Percentiles rank a stretch among this genome's conserved stretches.
These are phyloP conservation scores for Pestalotiopsis sp. DNA, from an alignment of 2,329 filamentous ascomycete species.

Conservation along the genomic window DNA sequence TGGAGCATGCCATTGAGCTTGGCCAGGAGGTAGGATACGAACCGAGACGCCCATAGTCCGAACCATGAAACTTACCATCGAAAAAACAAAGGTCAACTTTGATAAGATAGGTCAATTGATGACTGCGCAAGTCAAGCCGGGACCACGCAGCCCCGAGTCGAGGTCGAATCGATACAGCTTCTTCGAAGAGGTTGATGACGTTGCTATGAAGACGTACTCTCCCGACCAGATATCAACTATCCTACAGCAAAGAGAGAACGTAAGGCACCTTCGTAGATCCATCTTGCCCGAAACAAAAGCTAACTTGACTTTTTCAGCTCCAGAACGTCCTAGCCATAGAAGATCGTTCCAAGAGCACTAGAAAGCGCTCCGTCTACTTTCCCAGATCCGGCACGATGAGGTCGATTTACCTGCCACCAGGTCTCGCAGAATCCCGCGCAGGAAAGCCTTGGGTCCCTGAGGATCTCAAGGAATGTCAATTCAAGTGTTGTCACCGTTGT, in stretches of 20 bases:
- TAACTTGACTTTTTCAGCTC: conserved; percentile 28
- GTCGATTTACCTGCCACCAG: conserved; percentile 18
- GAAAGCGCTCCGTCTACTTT: conserved; percentile 18
- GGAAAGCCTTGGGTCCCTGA: conserved; percentile 42
- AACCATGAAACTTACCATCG: not conserved
- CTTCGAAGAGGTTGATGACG: conserved; percentile 45
- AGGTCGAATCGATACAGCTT: conserved; percentile 47
- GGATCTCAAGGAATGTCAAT: conserved; percentile 48
- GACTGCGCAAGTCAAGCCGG: conserved; percentile 36
- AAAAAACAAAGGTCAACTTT: conserved; percentile 23
- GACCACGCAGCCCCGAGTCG: conserved; percentile 41
- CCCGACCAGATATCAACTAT: conserved; percentile 50
- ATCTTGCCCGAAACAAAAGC: not conserved
- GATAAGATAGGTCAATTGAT: conserved; percentile 39
- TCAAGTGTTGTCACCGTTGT: conserved; percentile 54
- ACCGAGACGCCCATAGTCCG: not conserved
- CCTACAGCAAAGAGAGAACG: conserved; percentile 53
- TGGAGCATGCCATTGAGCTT: conserved; percentile 39
- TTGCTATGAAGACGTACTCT: conserved; percentile 47
- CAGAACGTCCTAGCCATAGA: conserved; percentile 32
- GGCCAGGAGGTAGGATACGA: conserved; percentile 26
- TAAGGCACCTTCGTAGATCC: conserved; percentile 29
- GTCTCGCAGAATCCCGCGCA: conserved; percentile 18
- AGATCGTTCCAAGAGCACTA: not conserved
- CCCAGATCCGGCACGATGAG: conserved; percentile 19